Base-by-base conservation (phyloP, 1,284 basidiomycete genomes). In the Ceratobasidium sp. region DNA sequence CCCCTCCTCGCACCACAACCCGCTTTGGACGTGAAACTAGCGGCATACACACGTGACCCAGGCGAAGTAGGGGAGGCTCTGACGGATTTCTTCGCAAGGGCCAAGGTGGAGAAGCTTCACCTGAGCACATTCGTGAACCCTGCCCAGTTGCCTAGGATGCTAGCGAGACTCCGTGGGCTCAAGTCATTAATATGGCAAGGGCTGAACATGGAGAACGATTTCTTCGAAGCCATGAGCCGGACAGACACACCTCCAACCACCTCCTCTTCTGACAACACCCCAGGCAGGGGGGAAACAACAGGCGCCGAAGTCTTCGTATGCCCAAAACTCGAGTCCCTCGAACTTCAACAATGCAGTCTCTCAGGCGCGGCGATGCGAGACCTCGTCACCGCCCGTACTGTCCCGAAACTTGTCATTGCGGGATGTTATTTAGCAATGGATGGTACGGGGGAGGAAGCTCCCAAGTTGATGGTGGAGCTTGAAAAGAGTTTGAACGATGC, bases 201-300 rank as follows among this genome's bases (percentile, higher is more conserved):
- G 13, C 46, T 67, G 50, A 67, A 67, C 44, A 67, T 67, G n/a
- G 64, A 41, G n/a, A 52, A 67, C 64, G 64, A 67, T 21, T 67
- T 67, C 28, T 67, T 67, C 26, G 50, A 55, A 5, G 43, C 32
- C n/a, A 67, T 67, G 64, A 41, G 35, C 11, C 64, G 32, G 4
- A 30, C 43, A n/a, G 43, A 49, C 9, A 55, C 52, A 23, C n/a
- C n/a, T n/a, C n/a, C n/a, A n/a, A n/a, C n/a, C n/a, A n/a, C n/a
- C n/a, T n/a, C n/a, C n/a, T 55, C 32, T 23, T 32, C 64, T 26
- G 18, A 54, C 16, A 52, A 38, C n/a, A 14, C 49, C 8, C 47
- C 47, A 2, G 21, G 14, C 28, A 43, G 21, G 21, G 63, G 46
- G 13, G 50, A n/a, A 7, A 52, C 43, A 38, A 47, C 46, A 32